Conservation (phyloP, 129 eudicot genomes). For the Arctium lappa region DNA sequence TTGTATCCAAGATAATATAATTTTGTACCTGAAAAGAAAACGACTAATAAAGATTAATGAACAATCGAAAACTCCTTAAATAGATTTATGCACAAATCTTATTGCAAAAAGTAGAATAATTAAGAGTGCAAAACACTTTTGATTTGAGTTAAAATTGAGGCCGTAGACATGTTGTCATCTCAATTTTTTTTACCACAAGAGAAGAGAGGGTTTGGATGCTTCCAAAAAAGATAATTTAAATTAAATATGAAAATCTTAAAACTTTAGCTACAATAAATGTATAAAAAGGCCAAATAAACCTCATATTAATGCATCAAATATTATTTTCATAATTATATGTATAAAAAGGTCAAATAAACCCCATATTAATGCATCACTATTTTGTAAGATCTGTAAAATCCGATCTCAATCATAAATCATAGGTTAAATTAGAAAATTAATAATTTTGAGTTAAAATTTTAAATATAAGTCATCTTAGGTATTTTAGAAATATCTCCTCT, state of each 20-base stretch:
- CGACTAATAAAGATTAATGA: too few species aligned
- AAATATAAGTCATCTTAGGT: too few species aligned
- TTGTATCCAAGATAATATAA: not conserved
- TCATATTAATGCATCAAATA: not conserved
- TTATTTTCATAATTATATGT: not conserved
- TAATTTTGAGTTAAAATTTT: too few species aligned
- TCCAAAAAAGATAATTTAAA: not conserved
- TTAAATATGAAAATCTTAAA: not conserved
- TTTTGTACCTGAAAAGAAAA: not conserved
- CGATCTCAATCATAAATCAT: too few species aligned
- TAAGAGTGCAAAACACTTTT: not conserved
- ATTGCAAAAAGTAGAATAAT: too few species aligned
- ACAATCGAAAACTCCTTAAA: not conserved
- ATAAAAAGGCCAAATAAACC: not conserved
- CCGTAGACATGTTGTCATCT: not conserved
- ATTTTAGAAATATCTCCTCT: too few species aligned
- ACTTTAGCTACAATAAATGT: not conserved
- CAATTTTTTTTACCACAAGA: conserved; percentile 5
- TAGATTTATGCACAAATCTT: too few species aligned
- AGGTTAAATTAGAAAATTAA: too few species aligned
- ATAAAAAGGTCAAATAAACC: too few species aligned
- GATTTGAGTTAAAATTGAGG: conserved; percentile 9
- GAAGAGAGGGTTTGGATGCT: not conserved
- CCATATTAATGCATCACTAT: too few species aligned
- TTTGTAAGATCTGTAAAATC: too few species aligned